These are phyloP conservation scores for Pholiota microspora DNA, from an alignment of 768 basidiomycete species.

Conservation along the genomic window DNA sequence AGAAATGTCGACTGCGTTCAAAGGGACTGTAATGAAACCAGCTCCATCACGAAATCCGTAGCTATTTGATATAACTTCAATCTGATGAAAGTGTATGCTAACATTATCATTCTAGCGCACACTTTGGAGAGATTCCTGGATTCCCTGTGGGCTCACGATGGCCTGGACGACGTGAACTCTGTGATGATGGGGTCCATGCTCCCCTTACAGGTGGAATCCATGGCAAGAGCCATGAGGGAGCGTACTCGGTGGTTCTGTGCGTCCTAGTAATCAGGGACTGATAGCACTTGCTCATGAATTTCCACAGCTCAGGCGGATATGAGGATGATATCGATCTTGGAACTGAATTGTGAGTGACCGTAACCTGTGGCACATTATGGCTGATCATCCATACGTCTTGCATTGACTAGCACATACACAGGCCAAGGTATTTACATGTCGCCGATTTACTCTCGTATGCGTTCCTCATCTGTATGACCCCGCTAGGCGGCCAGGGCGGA, in stretches of 20 bases:
- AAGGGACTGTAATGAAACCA: constrained; percentile 7
- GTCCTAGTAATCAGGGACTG: no score
- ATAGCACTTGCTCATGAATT: no score
- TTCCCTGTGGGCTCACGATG: constrained; percentile 11
- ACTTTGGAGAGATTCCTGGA: constrained; percentile 3
- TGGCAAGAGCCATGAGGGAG: not conserved
- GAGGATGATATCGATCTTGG: constrained; percentile 20
- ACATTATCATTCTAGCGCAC: not conserved
- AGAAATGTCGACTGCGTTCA: constrained; percentile 1
- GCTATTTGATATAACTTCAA: not conserved
- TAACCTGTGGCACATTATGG: not conserved
- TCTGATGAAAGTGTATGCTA: no score
- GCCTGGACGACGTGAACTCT: constrained; percentile 5
- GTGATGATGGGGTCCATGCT: constrained; percentile 11
- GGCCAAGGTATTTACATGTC: constrained; percentile 10
- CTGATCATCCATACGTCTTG: not conserved
- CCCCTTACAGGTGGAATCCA: constrained; percentile 5
- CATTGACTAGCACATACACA: constrained; percentile 13
- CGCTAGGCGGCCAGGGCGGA: constrained; percentile 5
- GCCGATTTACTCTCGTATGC: no score
- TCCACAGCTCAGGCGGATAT: constrained; percentile 17
- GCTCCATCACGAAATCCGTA: constrained; percentile 6
- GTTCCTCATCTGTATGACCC: no score
- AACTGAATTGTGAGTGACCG: constrained; percentile 17
- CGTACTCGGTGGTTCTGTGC: constrained; percentile 10